phyloP scores from a whole-genome alignment of 495 filamentous ascomycete genomes.

The Hypomontagnella submonticulosa region DNA sequence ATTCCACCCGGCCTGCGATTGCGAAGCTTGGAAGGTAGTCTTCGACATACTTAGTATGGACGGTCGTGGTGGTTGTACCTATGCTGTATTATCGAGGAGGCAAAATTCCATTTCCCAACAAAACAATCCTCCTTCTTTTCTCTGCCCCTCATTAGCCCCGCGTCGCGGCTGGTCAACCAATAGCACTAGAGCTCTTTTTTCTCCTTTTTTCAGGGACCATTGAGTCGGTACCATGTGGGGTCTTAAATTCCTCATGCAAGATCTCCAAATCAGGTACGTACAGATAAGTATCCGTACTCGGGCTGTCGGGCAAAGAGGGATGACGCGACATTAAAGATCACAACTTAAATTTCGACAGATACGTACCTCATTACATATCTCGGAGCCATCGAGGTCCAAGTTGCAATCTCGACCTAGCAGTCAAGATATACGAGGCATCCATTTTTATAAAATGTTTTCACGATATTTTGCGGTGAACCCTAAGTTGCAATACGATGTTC shows the following conservation, averaged over 20 bases:
- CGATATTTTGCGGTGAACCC: too few species aligned
- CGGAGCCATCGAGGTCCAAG: background rate
- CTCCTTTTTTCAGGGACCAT: background rate
- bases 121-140: slow-evolving; percentile 11
- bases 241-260: too few species aligned
- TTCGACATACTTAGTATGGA: slow-evolving; percentile 6
- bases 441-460: too few species aligned
- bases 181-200: background rate
- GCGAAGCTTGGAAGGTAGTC: background rate
- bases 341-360: background rate
- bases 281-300: background rate
- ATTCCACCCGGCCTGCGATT: background rate
- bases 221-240: background rate
- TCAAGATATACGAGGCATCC: too few species aligned
- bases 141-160: slow-evolving; percentile 30
- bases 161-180: slow-evolving; percentile 13
- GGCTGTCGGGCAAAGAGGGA: too few species aligned
- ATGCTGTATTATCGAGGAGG: slow-evolving; percentile 5
- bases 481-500: background rate
- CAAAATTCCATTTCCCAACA: slow-evolving; percentile 44
- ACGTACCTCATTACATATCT: background rate
- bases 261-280: too few species aligned
- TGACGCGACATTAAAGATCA: slow-evolving; percentile 4
- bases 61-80: background rate
- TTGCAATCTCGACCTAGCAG: too few species aligned